These are phyloP conservation scores for Biscogniauxia mediterranea DNA, from an alignment of 2,329 filamentous ascomycete species.

Conservation along the genomic window DNA sequence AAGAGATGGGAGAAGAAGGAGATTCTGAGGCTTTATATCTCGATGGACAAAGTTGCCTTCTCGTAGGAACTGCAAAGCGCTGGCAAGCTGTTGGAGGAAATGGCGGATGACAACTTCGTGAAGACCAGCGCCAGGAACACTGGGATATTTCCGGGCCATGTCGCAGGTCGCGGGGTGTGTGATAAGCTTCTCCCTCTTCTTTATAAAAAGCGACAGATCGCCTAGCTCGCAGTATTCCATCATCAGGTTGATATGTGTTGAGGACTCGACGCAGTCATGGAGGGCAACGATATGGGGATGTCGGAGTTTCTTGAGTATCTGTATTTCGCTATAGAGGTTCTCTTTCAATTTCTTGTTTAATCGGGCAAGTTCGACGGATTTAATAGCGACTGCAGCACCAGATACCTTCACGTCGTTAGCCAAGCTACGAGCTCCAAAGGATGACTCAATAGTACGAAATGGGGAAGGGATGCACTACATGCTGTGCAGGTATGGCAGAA, in stretches of 20 bases:
- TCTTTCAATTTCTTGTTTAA: constrained; percentile 96
- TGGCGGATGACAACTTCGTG: constrained; percentile 96
- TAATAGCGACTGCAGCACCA: constrained; percentile 86
- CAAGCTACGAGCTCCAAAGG: constrained; percentile 6
- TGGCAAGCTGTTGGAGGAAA: constrained; percentile 92
- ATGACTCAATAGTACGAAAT: constrained; percentile 13
- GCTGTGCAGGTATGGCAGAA: background rate
- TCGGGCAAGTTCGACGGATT: constrained; percentile 87
- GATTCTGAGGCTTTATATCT: constrained; percentile 96
- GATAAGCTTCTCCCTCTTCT: constrained; percentile 79
- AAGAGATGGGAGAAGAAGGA: constrained; percentile 80
- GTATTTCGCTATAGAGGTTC: constrained; percentile 92
- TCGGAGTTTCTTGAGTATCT: constrained; percentile 88
- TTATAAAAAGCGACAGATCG: constrained; percentile 93
- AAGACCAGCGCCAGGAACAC: constrained; percentile 76
- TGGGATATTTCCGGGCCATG: constrained; percentile 92
- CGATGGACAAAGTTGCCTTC: constrained; percentile 87
- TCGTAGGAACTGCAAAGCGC: constrained; percentile 85
- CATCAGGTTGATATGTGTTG: constrained; percentile 87
- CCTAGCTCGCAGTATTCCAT: constrained; percentile 99
- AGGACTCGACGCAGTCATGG: constrained; percentile 87
- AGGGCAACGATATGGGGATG: constrained; percentile 97
- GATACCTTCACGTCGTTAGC: constrained; percentile 57
- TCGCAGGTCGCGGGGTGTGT: constrained; percentile 80
- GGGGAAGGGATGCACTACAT: constrained; percentile 1